phyloP scores from a whole-genome alignment of 768 basidiomycete genomes.

The Lentinula sp. region DNA sequence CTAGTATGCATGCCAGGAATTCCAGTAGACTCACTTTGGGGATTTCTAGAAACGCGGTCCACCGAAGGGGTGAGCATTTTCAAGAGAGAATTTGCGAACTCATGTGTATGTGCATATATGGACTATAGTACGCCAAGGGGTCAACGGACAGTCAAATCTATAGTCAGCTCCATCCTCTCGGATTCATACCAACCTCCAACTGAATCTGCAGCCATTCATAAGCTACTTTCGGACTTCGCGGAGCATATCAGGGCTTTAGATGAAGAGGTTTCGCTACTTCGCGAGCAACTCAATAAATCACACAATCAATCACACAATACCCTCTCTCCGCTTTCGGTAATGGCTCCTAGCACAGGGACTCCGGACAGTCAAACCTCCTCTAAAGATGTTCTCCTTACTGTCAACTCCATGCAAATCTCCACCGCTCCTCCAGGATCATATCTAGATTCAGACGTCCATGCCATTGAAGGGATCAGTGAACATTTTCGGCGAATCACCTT shows the following conservation, averaged over 20 bases:
- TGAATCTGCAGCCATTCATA: background rate
- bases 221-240: background rate
- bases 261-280: background rate
- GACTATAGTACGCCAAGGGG: slow-evolving; percentile 25
- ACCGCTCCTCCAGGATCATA: slow-evolving; percentile 2
- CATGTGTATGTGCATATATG: slow-evolving; percentile 15
- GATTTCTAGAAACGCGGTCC: slow-evolving; percentile 32
- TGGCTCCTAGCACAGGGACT: background rate
- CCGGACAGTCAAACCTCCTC: background rate
- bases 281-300: background rate
- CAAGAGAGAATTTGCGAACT: background rate
- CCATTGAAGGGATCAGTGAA: slow-evolving; percentile 3
- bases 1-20: background rate
- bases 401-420: background rate
- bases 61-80: slow-evolving; percentile 23
- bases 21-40: background rate
- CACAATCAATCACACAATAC: background rate
- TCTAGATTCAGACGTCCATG: background rate
- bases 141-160: background rate
- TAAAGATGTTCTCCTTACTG: background rate
- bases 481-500: slow-evolving; percentile 2
- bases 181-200: background rate
- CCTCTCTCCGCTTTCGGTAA: background rate
- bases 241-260: background rate
- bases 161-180: slow-evolving; percentile 1